Evolutionary conservation across 176 grass and related monocot species (phyloP).

Genomic region (Coix lacrymajobi): DNA sequence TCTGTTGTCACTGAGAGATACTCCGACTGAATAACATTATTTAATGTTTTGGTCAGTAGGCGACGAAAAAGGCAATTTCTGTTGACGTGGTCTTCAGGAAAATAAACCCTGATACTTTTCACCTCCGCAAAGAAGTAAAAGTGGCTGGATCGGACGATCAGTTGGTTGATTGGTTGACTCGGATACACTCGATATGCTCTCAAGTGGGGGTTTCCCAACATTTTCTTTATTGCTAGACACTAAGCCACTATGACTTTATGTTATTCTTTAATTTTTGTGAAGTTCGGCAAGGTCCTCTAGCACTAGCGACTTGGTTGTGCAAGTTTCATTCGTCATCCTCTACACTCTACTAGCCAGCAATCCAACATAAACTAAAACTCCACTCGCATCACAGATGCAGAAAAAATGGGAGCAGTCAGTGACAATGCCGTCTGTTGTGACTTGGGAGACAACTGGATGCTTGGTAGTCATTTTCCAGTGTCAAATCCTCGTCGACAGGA

Average conservation of each 20-base stretch:
- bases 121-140: not conserved
- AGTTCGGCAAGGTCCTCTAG: slow-evolving; percentile 2
- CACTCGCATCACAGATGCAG: not conserved
- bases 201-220: slow-evolving; percentile 9
- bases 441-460: not conserved
- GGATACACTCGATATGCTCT: not conserved
- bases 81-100: not conserved
- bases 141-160: not conserved
- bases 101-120: not conserved
- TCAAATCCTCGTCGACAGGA: not conserved
- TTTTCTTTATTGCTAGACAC: not conserved
- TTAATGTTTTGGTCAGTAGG: not conserved
- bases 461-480: not conserved
- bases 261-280: not conserved
- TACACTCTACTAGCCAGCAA: not conserved
- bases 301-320: not conserved
- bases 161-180: slow-evolving; percentile 8
- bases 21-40: not conserved
- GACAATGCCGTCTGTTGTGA: not conserved
- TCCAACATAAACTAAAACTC: not conserved
- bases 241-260: not conserved
- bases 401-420: not conserved
- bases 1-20: not conserved
- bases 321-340: not conserved
- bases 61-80: not conserved